Base-by-base conservation (phyloP, 148 eudicot species). In the Nyssa sinensis region DNA sequence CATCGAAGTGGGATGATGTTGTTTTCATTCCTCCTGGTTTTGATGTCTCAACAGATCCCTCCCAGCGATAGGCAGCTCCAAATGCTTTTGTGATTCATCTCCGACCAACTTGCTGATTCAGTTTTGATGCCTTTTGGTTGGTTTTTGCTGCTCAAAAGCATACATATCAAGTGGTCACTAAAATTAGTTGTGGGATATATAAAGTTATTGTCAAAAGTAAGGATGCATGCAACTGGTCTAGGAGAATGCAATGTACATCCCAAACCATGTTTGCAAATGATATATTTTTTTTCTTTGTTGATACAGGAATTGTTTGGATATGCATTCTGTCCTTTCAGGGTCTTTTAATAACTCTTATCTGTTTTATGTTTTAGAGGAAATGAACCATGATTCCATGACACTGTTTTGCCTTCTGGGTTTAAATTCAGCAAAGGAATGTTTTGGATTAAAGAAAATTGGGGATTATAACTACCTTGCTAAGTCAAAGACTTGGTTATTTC, bases 21-120 rank as follows among this genome's bases (percentile, higher is more conserved):
- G 97, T 95, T 41, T 95, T 95, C 81, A 79, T 92, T 41, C 99
- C 99, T 64, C 99, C 97, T n/a, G 97, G 99, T 70, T 90, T 86
- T 64, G 97, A 95, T 77, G 92, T 92, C 63, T 77, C 93, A n/a
- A 75, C 87, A 2, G 84, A 80, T 78, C 77, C 85, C 24, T 75
- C 86, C 13, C 73, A 62, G 71, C 60, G 11, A 35, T 66, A 77
- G 41, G 63, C 3, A 39, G 33, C 24, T 29, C 65, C 35, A 44
- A 8, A 29, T 25, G 8, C 7, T 33, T 55, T 55, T 23, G 59
- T 55, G 59, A 19, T 55, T 5, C 24, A 17, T 55, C 24, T 55
- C 19, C 19, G 24, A n/a, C 59, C 0, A 23, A 17, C 59, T 55
- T 55, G 0, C 24, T 55, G 5, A 24, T 55, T 55, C 21, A 8